These are phyloP conservation scores for Endoconidiophora polonica DNA, from an alignment of 2,329 filamentous ascomycete species.

Conservation along the genomic window DNA sequence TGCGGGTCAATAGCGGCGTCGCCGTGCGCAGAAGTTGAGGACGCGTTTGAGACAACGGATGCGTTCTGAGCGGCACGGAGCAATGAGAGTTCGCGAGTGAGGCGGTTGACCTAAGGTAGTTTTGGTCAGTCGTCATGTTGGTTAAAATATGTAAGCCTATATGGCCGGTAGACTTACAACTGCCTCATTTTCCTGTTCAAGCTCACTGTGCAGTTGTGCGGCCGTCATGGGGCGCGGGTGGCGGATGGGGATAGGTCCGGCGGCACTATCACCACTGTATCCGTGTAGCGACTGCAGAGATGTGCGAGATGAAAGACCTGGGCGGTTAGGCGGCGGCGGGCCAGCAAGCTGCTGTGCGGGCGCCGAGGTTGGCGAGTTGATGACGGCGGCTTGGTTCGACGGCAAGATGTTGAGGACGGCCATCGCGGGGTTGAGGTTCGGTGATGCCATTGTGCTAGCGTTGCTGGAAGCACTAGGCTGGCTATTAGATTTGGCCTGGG, in stretches of 20 bases:
- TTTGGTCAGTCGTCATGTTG: background rate
- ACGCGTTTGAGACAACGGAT: slow-evolving; percentile 48
- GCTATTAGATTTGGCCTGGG: slow-evolving; percentile 21
- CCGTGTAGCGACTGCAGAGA: slow-evolving; percentile 9
- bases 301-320: slow-evolving; percentile 6
- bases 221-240: slow-evolving; percentile 79
- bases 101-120: slow-evolving; percentile 58
- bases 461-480: background rate
- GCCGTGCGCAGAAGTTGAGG: slow-evolving; percentile 39
- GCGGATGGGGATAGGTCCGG: slow-evolving; percentile 56
- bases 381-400: slow-evolving; percentile 35
- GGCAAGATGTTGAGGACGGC: slow-evolving; percentile 38
- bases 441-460: slow-evolving; percentile 1
- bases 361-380: slow-evolving; percentile 19
- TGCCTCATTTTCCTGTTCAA: slow-evolving; percentile 91
- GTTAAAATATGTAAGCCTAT: background rate
- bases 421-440: slow-evolving; percentile 26
- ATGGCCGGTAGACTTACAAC: slow-evolving; percentile 41
- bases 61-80: slow-evolving; percentile 58
- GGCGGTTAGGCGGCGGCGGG: slow-evolving; percentile 19
- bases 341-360: slow-evolving; percentile 15
- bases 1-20: slow-evolving; percentile 35
- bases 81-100: slow-evolving; percentile 73
- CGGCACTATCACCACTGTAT: slow-evolving; percentile 14
- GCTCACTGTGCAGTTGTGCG: slow-evolving; percentile 71